Percentiles rank a stretch among this genome's conserved stretches.
Conservation (phyloP, 2,329 filamentous ascomycete genomes). For the Claviceps humidiphila region DNA sequence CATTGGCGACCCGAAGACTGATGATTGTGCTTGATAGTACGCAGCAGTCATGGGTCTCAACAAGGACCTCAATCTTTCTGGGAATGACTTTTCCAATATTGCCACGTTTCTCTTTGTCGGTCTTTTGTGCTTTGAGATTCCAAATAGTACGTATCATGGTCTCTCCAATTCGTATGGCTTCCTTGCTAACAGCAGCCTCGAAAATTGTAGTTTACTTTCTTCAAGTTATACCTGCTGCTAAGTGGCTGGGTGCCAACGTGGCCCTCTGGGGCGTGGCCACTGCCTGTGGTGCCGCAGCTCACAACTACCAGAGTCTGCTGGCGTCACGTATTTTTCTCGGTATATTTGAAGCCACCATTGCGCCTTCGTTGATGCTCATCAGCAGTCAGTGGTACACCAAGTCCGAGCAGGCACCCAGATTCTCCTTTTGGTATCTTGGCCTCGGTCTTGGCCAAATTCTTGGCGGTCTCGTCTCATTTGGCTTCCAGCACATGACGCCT, state of each 20-base stretch:
- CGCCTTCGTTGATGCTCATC: slow-evolving; percentile 46
- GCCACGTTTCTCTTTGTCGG: slow-evolving; percentile 52
- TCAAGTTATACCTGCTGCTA: slow-evolving; percentile 45
- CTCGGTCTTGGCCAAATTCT: slow-evolving; percentile 49
- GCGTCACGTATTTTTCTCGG: slow-evolving; percentile 45
- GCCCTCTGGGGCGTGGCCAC: slow-evolving; percentile 45
- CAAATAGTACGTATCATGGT: slow-evolving; percentile 32
- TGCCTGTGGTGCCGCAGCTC: slow-evolving; percentile 38
- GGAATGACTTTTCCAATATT: slow-evolving; percentile 49
- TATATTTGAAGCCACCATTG: slow-evolving; percentile 47
- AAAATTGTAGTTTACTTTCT: slow-evolving; percentile 36
- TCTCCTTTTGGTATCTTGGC: slow-evolving; percentile 48
- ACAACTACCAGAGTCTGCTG: slow-evolving; percentile 39
- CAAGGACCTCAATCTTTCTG: slow-evolving; percentile 36
- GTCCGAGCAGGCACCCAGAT: slow-evolving; percentile 44
- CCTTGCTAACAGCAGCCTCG: neutral
- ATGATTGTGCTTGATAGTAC: slow-evolving; percentile 29
- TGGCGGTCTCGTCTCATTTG: slow-evolving; percentile 49
- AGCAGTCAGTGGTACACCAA: slow-evolving; percentile 50
- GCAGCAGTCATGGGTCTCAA: slow-evolving; percentile 52
- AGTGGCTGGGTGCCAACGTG: slow-evolving; percentile 47
- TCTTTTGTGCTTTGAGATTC: slow-evolving; percentile 44
- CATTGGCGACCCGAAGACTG: neutral
- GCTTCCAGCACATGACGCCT: slow-evolving; percentile 37
- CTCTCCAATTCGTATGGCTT: neutral